A percentile compares a stretch with the other conserved stretches of the same genome.
phyloP scores from a whole-genome alignment of 805 yeast genomes.

The Zygosaccharomyces rouxii region DNA sequence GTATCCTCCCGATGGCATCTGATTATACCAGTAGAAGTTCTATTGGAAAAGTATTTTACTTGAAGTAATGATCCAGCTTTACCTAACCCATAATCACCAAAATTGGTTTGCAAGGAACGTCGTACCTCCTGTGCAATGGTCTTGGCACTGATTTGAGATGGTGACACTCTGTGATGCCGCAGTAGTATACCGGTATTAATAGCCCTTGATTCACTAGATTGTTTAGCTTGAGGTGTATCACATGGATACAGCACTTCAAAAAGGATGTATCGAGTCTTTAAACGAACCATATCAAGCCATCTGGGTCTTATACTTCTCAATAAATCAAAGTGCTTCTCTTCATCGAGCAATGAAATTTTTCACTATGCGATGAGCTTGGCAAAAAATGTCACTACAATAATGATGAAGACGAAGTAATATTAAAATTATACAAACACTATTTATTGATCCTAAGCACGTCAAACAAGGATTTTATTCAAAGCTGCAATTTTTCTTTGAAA shows the following conservation, averaged over 20 bases:
- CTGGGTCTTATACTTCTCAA: background rate
- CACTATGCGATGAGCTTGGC: background rate
- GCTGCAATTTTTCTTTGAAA: constrained; percentile 52
- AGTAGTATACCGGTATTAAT: constrained; percentile 31
- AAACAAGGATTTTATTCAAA: constrained; percentile 10
- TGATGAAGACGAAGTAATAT: background rate
- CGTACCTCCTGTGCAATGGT: constrained; percentile 51
- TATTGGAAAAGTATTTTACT: constrained; percentile 74
- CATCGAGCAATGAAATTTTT: background rate
- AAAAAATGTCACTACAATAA: background rate
- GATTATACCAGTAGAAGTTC: constrained; percentile 79
- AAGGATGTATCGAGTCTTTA: constrained; percentile 77
- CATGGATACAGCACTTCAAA: constrained; percentile 76
- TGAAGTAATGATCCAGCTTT: constrained; percentile 54
- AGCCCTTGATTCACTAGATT: background rate
- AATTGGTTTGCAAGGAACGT: constrained; percentile 52
- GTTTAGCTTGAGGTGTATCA: constrained; percentile 13
- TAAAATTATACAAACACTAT: constrained; percentile 1
- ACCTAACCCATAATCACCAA: constrained; percentile 79
- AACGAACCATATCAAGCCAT: constrained; percentile 63
- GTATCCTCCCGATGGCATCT: constrained; percentile 67
- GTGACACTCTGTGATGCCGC: constrained; percentile 48
- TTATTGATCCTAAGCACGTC: background rate
- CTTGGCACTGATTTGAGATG: constrained; percentile 46
- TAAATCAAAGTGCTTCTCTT: background rate